Conservation (phyloP, 345 rosid genomes). For the Brassica rapa region DNA sequence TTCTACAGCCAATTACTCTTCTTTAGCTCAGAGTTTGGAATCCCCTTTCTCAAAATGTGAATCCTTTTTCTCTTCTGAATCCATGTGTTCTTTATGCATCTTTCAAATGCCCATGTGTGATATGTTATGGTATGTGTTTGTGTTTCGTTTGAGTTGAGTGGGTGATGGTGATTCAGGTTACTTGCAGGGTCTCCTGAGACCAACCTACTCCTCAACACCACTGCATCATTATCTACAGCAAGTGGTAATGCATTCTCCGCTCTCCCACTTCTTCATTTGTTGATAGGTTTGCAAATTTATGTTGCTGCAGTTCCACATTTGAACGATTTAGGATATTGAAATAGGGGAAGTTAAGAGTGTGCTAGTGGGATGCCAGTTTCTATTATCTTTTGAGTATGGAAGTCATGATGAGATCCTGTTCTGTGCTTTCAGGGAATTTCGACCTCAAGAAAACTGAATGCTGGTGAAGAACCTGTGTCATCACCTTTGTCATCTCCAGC, state of each 20-base stretch:
- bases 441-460: constrained; percentile 62
- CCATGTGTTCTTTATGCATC: too few species aligned
- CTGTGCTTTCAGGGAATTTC: constrained; percentile 63
- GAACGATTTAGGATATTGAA: not conserved
- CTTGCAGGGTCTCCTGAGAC: constrained; percentile 47
- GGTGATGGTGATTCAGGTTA: constrained; percentile 24
- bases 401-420: constrained; percentile 11
- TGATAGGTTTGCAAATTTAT: not conserved
- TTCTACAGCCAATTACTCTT: constrained; percentile 39
- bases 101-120: too few species aligned
- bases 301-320: not conserved
- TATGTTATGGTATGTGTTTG: too few species aligned
- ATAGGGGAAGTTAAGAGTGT: not conserved
- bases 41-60: constrained; percentile 42
- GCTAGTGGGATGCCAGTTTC: not conserved
- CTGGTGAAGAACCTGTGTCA: constrained; percentile 65
- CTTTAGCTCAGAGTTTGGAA: constrained; percentile 29
- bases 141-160: not conserved
- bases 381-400: not conserved
- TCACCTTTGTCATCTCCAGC: constrained; percentile 77
- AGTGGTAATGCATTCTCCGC: constrained; percentile 49
- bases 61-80: constrained; percentile 8
- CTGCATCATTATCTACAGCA: constrained; percentile 67
- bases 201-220: constrained; percentile 49
- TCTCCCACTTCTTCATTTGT: not conserved